Evolutionary conservation across 306 rosid genomes (phyloP), one percentile per base, ranked within the genome.

Genomic region (Mimosa pudica): DNA sequence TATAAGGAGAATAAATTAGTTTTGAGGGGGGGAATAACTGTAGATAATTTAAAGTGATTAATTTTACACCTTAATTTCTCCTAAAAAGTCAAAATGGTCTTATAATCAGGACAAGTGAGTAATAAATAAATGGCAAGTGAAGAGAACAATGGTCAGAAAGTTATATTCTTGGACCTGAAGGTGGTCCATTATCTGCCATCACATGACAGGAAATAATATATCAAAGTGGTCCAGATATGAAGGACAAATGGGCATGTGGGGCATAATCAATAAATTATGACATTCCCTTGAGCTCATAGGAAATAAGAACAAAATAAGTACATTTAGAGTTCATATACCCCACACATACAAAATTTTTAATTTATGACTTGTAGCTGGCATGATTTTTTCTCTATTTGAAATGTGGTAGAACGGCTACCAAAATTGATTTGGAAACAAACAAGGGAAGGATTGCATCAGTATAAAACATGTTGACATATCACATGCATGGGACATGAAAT

Each of bases 121-220:
- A 47, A 73, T 51, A 73, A 83, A 78, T 61, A 54, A 68, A 48
- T 64, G 49, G 61, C 17, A 82, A 68, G 24, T 35, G 57, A 46
- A 64, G 18, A 16, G 35, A 77, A 66, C 47, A 51, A 24, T 52
- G 77, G 62, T 76, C 52, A 69, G 60, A 51, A 44, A 61, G 42
- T 55, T 45, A 61, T 7, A 33, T 68, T 58, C 61, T 42, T 63
- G 38, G 5, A 78, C 66, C 35, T 44, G 75, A 46, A 46, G 75
- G 76, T 78, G 82, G 62, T 64, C 41, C 72, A 73, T 51, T 58
- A 18, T 73, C 71, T 55, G 61, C 48, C 8, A 61, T 46, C 72
- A 20, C 30, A 73, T 60, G 45, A 30, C 20, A 74, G 61, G 73
- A 78, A 78, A 9, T 57, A 58, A 33, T 73, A 46, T 71, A 63